Evolutionary conservation across 2,329 filamentous ascomycete genomes (phyloP).

Genomic region (Colletotrichum sp.): DNA sequence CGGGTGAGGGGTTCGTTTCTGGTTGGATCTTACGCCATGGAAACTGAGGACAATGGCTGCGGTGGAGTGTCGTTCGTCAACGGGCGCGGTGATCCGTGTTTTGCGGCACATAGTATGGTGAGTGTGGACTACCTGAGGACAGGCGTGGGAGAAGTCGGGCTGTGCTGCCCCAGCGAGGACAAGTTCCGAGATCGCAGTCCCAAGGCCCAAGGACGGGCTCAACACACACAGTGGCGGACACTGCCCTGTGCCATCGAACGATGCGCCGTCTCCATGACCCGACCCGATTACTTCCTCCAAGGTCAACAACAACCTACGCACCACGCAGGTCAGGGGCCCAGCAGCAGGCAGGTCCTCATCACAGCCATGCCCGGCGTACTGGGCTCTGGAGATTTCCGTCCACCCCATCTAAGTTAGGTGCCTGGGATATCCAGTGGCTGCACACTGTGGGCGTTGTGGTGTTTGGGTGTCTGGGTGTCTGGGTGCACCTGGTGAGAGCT

Average conservation of each 20-base stretch:
- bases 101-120: not conserved
- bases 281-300: not conserved
- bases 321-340: not conserved
- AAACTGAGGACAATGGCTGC: not conserved
- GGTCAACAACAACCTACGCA: not conserved
- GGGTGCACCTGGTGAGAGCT: not conserved
- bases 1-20: not conserved
- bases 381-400: not conserved
- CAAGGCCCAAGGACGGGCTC: too few relatives aligned
- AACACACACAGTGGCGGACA: not conserved
- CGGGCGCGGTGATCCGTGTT: not conserved
- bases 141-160: conserved; percentile 7
- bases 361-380: not conserved
- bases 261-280: not conserved
- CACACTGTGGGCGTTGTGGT: not conserved
- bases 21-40: conserved; percentile 7
- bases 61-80: conserved; percentile 1
- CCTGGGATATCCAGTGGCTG: not conserved
- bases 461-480: not conserved
- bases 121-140: not conserved
- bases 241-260: conserved; percentile 5
- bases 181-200: conserved; percentile 15
- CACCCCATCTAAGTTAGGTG: too few relatives aligned
- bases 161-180: not conserved
- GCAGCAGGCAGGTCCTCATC: not conserved